Base-by-base conservation (phyloP, 2,329 filamentous ascomycete species). In the Ceratocystis alfenasii region DNA sequence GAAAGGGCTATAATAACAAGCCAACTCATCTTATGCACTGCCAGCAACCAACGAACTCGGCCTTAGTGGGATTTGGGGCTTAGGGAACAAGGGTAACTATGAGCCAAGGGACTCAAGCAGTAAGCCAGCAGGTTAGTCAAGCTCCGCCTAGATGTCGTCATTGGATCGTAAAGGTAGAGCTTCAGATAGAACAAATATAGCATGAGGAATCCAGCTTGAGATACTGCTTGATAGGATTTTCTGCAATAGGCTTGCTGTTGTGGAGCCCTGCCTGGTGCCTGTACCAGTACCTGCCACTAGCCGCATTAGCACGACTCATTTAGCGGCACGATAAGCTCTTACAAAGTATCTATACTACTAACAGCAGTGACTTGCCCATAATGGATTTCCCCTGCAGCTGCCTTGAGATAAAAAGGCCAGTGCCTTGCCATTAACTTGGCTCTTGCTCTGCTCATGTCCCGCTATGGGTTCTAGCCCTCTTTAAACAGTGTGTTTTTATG, bases 231-330 rank as follows among this genome's bases (percentile, higher is more conserved):
- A n/a, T 5, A 7, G 28, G 15, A 22, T 59, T 33, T 59, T 4
- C 25, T 59, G 55, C n/a, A 59, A n/a, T 59, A 17, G 53, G 25
- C 53, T 15, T 55, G 22, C 20, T 28, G 50, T 25, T 57, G 53
- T 57, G 12, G 50, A 25, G 50, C 22, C 50, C 50, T 25, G 22
- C 25, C 28, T n/a, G 2, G 55, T 59, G 55, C 28, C n/a, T 59
- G 55, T 59, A 59, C 55, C 55, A 36, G 15, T 59, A 59, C 55
- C 55, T 59, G 55, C 15, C 55, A 59, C 55, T 59, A 20, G 55
- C 55, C 2, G 30, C 28, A 36, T n/a, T 36, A 33, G 55, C 55
- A 33, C 25, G 17, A 36, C 55, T 59, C 28, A 36, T 59, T 17
- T 36, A n/a, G 55, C 28, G 10, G 17, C 30, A 4, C 17, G 17